Conservation (phyloP, 192 early-diverging fungal species). For the Podila epigama region DNA sequence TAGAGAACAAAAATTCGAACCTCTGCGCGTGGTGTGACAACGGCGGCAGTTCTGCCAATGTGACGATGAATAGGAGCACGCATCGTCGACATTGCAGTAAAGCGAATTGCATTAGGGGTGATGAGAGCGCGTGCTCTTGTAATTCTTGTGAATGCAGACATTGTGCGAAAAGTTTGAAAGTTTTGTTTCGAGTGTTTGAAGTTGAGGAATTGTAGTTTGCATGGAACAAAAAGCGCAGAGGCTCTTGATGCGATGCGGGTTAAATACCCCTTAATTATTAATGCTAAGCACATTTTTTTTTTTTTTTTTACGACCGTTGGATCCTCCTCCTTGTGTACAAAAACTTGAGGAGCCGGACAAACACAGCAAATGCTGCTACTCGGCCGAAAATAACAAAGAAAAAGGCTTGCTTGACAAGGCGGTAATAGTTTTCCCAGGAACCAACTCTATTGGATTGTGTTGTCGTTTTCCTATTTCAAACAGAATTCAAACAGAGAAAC, state of each 20-base stretch:
- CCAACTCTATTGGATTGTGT: constrained; percentile 39
- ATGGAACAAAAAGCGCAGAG: too few species aligned
- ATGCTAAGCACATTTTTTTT: too few species aligned
- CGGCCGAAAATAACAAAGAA: constrained; percentile 45
- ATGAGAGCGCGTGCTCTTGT: constrained; percentile 17
- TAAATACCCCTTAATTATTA: too few species aligned
- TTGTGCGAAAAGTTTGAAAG: background rate
- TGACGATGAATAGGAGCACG: constrained; percentile 22
- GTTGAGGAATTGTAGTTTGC: too few species aligned
- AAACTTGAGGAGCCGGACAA: constrained; percentile 35
- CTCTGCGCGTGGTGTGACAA: background rate
- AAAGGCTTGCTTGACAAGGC: constrained; percentile 41
- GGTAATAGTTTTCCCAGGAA: constrained; percentile 47
- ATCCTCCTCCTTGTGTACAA: constrained; percentile 13
- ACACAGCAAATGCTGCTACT: constrained; percentile 24
- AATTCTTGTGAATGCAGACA: constrained; percentile 23
- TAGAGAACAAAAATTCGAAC: too few species aligned
- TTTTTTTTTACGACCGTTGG: too few species aligned
- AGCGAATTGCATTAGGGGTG: constrained; percentile 1
- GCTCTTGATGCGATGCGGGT: too few species aligned
- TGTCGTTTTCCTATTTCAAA: constrained; percentile 15
- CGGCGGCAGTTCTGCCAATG: constrained; percentile 14
- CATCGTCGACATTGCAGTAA: background rate
- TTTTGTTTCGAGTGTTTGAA: background rate
- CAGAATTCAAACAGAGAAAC: too few species aligned